Conservation (phyloP, 495 filamentous ascomycete genomes). For the Daldinia vernicosa region DNA sequence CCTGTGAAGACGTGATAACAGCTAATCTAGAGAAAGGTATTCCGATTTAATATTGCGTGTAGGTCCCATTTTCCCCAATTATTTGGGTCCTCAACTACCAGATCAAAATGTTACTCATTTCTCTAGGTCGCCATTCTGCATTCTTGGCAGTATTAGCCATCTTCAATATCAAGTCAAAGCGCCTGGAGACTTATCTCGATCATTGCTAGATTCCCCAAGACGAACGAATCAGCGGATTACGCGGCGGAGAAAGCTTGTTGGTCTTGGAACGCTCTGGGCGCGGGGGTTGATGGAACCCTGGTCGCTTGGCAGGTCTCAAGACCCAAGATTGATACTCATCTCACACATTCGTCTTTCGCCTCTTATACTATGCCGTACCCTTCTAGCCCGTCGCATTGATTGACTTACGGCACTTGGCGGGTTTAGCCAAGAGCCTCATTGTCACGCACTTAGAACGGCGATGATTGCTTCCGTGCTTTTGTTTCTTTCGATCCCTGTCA, state of each 20-base stretch:
- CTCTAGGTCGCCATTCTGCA: neutral
- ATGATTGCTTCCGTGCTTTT: constrained; percentile 17
- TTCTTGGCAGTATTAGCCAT: neutral
- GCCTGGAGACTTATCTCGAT: constrained; percentile 6
- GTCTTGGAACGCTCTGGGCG: constrained; percentile 23
- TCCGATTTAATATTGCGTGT: neutral
- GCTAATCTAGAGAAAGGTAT: neutral
- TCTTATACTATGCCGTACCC: constrained; percentile 17
- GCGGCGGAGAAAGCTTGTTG: constrained; percentile 26
- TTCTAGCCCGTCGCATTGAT: constrained; percentile 35
- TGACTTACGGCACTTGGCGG: constrained; percentile 44
- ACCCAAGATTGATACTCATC: constrained; percentile 43
- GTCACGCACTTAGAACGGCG: constrained; percentile 36
- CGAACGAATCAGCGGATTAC: constrained; percentile 15
- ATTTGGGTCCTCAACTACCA: neutral
- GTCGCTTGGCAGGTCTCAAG: constrained; percentile 54
- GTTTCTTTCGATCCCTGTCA: constrained; percentile 27
- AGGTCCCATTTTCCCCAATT: neutral
- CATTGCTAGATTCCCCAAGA: constrained; percentile 14
- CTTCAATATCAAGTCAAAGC: neutral
- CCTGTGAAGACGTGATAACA: too few species aligned
- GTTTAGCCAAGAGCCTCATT: constrained; percentile 45
- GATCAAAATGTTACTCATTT: neutral
- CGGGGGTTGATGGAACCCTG: constrained; percentile 24
- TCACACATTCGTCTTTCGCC: constrained; percentile 38